Evolutionary conservation across 108 stramenopile species (phyloP).

Genomic region (Fragilariopsis cylindrus): DNA sequence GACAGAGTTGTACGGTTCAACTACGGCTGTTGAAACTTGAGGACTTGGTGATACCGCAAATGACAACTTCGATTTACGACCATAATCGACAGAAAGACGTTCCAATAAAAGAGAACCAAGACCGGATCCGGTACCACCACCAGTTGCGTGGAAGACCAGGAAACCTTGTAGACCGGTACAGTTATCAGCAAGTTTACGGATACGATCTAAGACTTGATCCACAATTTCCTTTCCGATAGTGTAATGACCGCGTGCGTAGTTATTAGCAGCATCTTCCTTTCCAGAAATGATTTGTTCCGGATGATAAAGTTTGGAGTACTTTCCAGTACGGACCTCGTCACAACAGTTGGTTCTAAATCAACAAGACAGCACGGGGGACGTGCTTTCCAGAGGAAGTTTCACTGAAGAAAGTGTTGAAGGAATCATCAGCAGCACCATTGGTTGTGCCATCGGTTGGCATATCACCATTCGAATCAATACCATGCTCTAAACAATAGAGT

Average conservation of each 20-base stretch:
- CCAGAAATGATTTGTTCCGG: conserved; percentile 99
- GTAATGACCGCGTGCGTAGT: conserved; percentile 99
- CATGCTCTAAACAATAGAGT: conserved; percentile 98
- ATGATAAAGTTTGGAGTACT: conserved; percentile 95
- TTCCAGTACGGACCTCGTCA: conserved; percentile 91
- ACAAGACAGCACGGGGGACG: conserved; percentile 98
- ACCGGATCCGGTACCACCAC: conserved; percentile 99
- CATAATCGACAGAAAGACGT: conserved; percentile 97
- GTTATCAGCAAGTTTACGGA: conserved; percentile 98
- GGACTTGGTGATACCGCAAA: conserved; percentile 96
- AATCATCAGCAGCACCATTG: conserved; percentile 78
- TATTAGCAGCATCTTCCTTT: conserved; percentile 99
- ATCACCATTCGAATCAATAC: conserved; percentile 94
- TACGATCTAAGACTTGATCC: conserved; percentile 96
- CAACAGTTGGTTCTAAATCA: conserved; percentile 98
- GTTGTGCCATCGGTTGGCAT: conserved; percentile 77
- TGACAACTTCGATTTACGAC: conserved; percentile 98
- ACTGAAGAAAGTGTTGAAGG: conserved; percentile 98
- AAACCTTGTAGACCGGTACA: conserved; percentile 99
- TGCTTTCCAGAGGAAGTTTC: conserved; percentile 97
- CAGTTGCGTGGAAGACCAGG: conserved; percentile 99
- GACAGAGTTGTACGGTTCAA: conserved; percentile 97
- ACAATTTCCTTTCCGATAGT: conserved; percentile 99
- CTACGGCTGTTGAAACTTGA: conserved; percentile 94
- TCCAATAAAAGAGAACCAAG: conserved; percentile 98